Percentiles rank a stretch among this genome's conserved stretches.
Evolutionary conservation across 2,329 filamentous ascomycete genomes (phyloP).

Genomic region (Pseudogymnoascus sp.): DNA sequence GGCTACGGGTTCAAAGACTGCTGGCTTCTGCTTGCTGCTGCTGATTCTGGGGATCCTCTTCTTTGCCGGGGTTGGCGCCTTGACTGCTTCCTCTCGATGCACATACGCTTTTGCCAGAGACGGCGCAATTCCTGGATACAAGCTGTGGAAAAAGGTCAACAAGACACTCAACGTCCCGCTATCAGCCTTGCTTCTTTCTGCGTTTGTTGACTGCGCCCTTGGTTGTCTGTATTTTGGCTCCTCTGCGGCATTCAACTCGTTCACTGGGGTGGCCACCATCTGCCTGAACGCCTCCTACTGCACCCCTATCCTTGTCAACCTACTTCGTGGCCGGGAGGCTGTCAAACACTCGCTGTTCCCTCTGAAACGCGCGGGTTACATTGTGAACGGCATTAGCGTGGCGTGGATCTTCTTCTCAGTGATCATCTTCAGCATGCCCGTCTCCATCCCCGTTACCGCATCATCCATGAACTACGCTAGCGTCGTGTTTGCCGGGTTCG

Average conservation of each 20-base stretch:
- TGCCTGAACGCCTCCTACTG: conserved; percentile 69
- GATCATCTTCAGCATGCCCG: conserved; percentile 70
- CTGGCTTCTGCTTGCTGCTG: conserved; percentile 69
- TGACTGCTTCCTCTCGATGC: conserved; percentile 67
- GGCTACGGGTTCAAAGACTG: conserved; percentile 62
- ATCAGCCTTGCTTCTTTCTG: conserved; percentile 60
- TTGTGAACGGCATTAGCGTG: conserved; percentile 61
- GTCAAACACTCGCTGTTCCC: conserved; percentile 60
- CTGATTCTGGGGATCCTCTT: conserved; percentile 68
- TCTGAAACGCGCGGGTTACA: conserved; percentile 59
- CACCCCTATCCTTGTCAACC: conserved; percentile 63
- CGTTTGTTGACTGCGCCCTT: conserved; percentile 59
- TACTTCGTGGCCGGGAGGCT: conserved; percentile 57
- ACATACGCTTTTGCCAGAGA: conserved; percentile 71
- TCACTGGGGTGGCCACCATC: conserved; percentile 73
- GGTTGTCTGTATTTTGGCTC: conserved; percentile 76
- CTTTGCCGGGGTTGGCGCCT: conserved; percentile 66
- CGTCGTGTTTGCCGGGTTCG: conserved; percentile 58
- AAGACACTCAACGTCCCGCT: conserved; percentile 60
- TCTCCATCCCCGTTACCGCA: conserved; percentile 48
- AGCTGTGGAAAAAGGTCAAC: conserved; percentile 59
- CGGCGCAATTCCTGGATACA: conserved; percentile 63
- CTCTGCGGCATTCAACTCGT: conserved; percentile 68
- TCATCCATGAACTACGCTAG: conserved; percentile 59
- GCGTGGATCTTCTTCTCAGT: conserved; percentile 63